A percentile compares a stretch with the other conserved stretches of the same genome.
Conservation (phyloP, 2,329 filamentous ascomycete genomes). For the Gyromitra esculenta region DNA sequence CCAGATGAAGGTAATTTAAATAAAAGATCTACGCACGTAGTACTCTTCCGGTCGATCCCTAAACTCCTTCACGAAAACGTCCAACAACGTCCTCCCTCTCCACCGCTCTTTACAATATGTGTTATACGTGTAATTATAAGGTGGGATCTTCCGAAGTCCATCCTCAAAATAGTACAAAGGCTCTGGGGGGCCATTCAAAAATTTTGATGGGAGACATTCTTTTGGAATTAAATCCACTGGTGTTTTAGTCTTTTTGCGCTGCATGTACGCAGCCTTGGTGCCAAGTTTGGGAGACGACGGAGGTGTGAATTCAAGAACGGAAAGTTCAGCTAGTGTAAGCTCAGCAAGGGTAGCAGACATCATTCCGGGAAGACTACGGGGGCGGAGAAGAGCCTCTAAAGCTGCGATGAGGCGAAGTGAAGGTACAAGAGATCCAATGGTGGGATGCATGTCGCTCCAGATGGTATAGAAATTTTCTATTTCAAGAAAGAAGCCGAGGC, state of each 20-base stretch:
- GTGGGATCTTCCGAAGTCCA: constrained; percentile 81
- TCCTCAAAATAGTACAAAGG: constrained; percentile 78
- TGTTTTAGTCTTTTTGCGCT: constrained; percentile 8
- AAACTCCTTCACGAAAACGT: constrained; percentile 92
- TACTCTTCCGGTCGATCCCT: constrained; percentile 86
- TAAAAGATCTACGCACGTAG: constrained; percentile 70
- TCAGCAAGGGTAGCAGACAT: constrained; percentile 31
- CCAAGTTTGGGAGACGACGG: constrained; percentile 13
- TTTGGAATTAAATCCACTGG: not conserved
- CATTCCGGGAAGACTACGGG: not conserved
- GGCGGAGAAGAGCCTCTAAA: constrained; percentile 14
- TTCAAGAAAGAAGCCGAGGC: not conserved
- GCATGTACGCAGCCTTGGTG: constrained; percentile 9
- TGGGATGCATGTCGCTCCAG: constrained; percentile 31
- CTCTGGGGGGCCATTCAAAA: constrained; percentile 49
- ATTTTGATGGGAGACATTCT: constrained; percentile 41
- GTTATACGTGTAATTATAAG: constrained; percentile 94
- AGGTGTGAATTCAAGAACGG: constrained; percentile 38
- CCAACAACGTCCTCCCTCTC: constrained; percentile 80
- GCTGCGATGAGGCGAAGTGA: constrained; percentile 30
- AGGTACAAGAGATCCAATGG: constrained; percentile 27
- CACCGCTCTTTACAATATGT: constrained; percentile 94
- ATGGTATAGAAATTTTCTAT: not conserved
- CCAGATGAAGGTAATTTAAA: not conserved
- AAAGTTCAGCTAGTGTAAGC: constrained; percentile 20